A percentile compares a stretch with the other conserved stretches of the same genome.
These are phyloP conservation scores for Neurospora discreta DNA, from an alignment of 495 filamentous ascomycete genomes.

Conservation along the genomic window DNA sequence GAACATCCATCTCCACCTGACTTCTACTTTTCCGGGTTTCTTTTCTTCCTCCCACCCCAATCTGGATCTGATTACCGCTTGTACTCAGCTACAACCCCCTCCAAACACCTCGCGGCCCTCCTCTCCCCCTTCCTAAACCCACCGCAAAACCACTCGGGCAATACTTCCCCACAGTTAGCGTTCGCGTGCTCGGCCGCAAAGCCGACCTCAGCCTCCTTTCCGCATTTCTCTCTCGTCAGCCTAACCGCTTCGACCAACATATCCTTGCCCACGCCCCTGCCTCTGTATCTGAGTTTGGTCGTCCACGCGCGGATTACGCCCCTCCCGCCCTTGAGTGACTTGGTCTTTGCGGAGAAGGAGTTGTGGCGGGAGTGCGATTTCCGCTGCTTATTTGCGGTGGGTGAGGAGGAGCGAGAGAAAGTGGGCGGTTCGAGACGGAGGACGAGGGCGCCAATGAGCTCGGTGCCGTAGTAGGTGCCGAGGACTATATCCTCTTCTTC, in stretches of 20 bases:
- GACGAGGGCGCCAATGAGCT: conserved; percentile 33
- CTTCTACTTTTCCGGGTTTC: too few relatives aligned
- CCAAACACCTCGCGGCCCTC: conserved; percentile 39
- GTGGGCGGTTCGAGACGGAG: conserved; percentile 26
- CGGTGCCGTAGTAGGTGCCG: conserved; percentile 28
- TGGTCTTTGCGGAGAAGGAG: neutral
- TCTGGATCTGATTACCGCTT: neutral
- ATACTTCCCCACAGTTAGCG: conserved; percentile 36
- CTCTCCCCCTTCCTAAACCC: conserved; percentile 46
- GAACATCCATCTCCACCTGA: too few relatives aligned
- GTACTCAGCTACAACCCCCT: conserved; percentile 33
- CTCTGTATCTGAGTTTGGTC: conserved; percentile 52
- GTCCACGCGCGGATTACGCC: conserved; percentile 67
- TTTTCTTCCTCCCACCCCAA: too few relatives aligned
- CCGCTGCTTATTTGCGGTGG: neutral
- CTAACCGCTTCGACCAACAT: conserved; percentile 57
- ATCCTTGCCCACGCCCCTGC: conserved; percentile 53
- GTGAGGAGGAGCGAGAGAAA: neutral
- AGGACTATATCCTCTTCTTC: conserved; percentile 28
- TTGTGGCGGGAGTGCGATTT: neutral
- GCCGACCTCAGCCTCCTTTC: conserved; percentile 44
- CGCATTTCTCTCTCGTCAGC: conserved; percentile 44
- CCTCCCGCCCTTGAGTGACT: conserved; percentile 25
- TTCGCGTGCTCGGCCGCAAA: conserved; percentile 64
- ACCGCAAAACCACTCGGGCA: conserved; percentile 49